These are phyloP conservation scores for Populus deltoides DNA, from an alignment of 345 rosid genomes.

Conservation along the genomic window DNA sequence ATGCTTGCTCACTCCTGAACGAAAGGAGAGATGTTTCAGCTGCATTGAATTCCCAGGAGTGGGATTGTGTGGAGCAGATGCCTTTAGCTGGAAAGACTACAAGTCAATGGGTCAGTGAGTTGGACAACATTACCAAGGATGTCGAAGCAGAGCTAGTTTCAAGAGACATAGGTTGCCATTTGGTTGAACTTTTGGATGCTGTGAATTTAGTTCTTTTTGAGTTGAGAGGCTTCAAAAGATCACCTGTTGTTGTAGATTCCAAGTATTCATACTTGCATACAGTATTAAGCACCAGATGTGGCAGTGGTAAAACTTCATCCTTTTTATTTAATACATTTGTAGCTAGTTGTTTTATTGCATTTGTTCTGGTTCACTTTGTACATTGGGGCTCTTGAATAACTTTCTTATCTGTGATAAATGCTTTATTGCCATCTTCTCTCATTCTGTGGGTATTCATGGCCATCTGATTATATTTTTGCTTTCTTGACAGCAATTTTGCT, in stretches of 20 bases:
- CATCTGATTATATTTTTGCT: constrained; percentile 10
- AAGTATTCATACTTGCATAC: constrained; percentile 71
- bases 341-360: constrained; percentile 2
- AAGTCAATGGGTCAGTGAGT: constrained; percentile 59
- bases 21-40: constrained; percentile 46
- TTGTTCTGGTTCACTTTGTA: neutral
- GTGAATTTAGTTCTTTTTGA: constrained; percentile 77
- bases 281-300: constrained; percentile 62
- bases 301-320: constrained; percentile 64
- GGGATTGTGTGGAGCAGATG: constrained; percentile 51
- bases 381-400: neutral
- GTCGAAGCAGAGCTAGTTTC: constrained; percentile 80
- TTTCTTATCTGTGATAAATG: neutral
- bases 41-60: constrained; percentile 34
- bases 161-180: constrained; percentile 77
- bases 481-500: constrained; percentile 72
- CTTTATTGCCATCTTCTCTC: neutral
- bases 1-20: constrained; percentile 44
- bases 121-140: constrained; percentile 67
- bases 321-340: constrained; percentile 12
- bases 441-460: neutral
- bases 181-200: constrained; percentile 76
- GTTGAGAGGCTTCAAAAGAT: constrained; percentile 74
- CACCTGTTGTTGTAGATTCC: constrained; percentile 59
- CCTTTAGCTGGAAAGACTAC: constrained; percentile 63